phyloP scores from a whole-genome alignment of 1,139 yeast genomes.

The Candida freyschussii region DNA sequence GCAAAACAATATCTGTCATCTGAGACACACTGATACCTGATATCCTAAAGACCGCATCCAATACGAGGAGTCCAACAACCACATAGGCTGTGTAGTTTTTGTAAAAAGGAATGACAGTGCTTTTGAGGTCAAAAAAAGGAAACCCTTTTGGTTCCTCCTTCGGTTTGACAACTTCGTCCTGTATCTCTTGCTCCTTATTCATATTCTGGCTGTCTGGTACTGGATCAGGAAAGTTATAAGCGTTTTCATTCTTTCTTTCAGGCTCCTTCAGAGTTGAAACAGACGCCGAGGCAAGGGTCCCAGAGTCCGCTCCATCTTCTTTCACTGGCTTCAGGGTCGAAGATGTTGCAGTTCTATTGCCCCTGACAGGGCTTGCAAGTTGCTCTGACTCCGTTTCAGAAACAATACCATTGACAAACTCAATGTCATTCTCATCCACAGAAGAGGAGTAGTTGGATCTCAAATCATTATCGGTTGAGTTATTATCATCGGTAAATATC shows the following conservation, averaged over 20 bases:
- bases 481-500: constrained; percentile 26
- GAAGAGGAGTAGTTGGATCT: constrained; percentile 22
- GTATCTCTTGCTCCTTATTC: background rate
- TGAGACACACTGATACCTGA: constrained; percentile 16
- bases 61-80: constrained; percentile 15
- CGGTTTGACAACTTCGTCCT: background rate
- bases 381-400: constrained; percentile 20
- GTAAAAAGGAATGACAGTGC: background rate
- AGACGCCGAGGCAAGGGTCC: constrained; percentile 8
- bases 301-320: constrained; percentile 3
- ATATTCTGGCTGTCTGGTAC: constrained; percentile 3
- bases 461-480: constrained; percentile 23
- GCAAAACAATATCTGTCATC: constrained; percentile 12
- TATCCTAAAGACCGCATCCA: constrained; percentile 18
- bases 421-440: constrained; percentile 11
- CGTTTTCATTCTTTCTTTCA: constrained; percentile 6
- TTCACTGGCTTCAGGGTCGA: constrained; percentile 7
- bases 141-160: constrained; percentile 1
- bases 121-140: too few species aligned
- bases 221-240: constrained; percentile 20
- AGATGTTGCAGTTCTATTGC: constrained; percentile 6
- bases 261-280: constrained; percentile 11
- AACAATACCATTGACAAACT: constrained; percentile 4
- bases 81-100: constrained; percentile 11
- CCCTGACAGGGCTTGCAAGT: constrained; percentile 3